phyloP scores from a whole-genome alignment of 352 stramenopile genomes.

The Thalassiosira sp. region DNA sequence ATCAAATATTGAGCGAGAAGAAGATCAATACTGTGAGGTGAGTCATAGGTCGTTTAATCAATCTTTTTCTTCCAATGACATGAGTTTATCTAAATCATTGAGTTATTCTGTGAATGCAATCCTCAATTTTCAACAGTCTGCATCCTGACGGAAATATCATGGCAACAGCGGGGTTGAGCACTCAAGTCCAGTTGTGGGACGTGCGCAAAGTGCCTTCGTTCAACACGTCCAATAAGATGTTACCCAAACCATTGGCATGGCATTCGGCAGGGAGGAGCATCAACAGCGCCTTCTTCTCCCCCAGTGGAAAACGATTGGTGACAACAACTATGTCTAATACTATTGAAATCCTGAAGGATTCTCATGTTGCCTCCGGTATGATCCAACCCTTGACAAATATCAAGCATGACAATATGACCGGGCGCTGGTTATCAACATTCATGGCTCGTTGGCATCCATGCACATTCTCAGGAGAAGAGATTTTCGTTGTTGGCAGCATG shows the following conservation, averaged over 20 bases:
- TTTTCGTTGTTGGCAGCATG: slow-evolving; percentile 80
- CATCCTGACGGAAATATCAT: slow-evolving; percentile 72
- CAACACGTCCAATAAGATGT: slow-evolving; percentile 20
- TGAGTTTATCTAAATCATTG: no score
- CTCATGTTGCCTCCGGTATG: slow-evolving; percentile 42
- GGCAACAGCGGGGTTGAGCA: slow-evolving; percentile 58
- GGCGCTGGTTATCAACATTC: slow-evolving; percentile 79
- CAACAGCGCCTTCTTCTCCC: slow-evolving; percentile 80
- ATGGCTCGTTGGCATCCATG: slow-evolving; percentile 78
- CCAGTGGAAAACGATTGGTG: slow-evolving; percentile 59
- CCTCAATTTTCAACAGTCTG: slow-evolving; percentile 48
- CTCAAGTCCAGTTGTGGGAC: slow-evolving; percentile 68
- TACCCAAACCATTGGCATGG: slow-evolving; percentile 56
- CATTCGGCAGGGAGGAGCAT: slow-evolving; percentile 62
- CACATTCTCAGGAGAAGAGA: slow-evolving; percentile 34
- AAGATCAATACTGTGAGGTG: slow-evolving; percentile 82
- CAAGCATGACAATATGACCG: slow-evolving; percentile 79
- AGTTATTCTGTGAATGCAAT: no score
- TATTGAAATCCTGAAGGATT: slow-evolving; percentile 71
- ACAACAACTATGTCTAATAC: slow-evolving; percentile 67
- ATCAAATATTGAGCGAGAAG: slow-evolving; percentile 66
- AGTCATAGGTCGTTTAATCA: no score
- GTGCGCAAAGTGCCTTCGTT: slow-evolving; percentile 53
- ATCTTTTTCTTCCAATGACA: no score
- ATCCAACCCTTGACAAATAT: slow-evolving; percentile 56